phyloP scores from a whole-genome alignment of 2,329 filamentous ascomycete genomes.

The Colletotrichum sp. region DNA sequence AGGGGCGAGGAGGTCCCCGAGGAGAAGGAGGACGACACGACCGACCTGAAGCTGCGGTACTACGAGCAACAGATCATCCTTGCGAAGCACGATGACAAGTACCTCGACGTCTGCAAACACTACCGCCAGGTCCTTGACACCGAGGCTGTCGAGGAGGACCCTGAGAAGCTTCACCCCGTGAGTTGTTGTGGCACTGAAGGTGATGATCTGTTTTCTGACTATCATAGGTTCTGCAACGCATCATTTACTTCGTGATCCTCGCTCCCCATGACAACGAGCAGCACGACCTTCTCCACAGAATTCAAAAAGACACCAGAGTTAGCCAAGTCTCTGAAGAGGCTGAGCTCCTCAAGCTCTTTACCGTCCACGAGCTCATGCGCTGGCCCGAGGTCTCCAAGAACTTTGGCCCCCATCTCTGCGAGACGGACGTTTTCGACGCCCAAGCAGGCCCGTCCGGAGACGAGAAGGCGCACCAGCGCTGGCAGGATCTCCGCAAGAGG shows the following conservation, averaged over 20 bases:
- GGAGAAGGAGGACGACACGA: conserved; percentile 86
- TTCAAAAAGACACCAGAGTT: conserved; percentile 85
- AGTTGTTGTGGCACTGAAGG: conserved; percentile 33
- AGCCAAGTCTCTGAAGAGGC: conserved; percentile 79
- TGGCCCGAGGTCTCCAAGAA: conserved; percentile 93
- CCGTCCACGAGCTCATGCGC: conserved; percentile 94
- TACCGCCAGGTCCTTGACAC: conserved; percentile 97
- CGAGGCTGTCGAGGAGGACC: conserved; percentile 90
- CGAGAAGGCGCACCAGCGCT: conserved; percentile 82
- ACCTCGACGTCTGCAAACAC: conserved; percentile 96
- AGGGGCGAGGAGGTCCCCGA: conserved; percentile 80
- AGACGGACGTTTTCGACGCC: conserved; percentile 87
- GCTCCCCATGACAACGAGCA: conserved; percentile 98
- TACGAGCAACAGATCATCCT: conserved; percentile 97
- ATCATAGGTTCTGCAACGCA: conserved; percentile 84
- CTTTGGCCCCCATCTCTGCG: conserved; percentile 86
- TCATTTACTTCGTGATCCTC: conserved; percentile 97
- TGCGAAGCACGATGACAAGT: conserved; percentile 96
- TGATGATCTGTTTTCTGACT: background rate
- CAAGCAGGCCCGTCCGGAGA: conserved; percentile 70
- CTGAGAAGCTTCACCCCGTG: conserved; percentile 84
- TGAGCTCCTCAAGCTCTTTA: conserved; percentile 91
- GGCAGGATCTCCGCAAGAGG: conserved; percentile 94
- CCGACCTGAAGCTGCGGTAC: conserved; percentile 92
- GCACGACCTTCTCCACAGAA: conserved; percentile 93